These are phyloP conservation scores for Bisporella sp. DNA, from an alignment of 2,329 filamentous ascomycete genomes.

Conservation along the genomic window DNA sequence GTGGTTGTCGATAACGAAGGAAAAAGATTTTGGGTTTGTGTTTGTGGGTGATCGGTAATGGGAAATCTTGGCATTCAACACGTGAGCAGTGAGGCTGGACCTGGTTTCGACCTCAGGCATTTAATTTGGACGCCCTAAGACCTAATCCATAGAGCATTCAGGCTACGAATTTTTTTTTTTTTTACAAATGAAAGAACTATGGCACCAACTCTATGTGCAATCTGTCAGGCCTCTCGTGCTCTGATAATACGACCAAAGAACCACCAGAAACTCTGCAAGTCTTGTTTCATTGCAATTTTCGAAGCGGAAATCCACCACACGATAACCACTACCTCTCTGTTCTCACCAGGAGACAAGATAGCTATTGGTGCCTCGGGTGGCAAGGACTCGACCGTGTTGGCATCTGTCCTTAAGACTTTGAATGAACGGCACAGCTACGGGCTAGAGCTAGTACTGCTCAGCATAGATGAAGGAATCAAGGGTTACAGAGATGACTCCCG, in stretches of 20 bases:
- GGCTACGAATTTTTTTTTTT: no score
- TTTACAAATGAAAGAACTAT: slow-evolving; percentile 30
- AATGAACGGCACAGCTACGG: slow-evolving; percentile 87
- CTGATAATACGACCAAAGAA: slow-evolving; percentile 94
- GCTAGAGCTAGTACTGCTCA: slow-evolving; percentile 77
- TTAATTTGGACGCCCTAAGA: background rate
- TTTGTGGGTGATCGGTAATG: background rate
- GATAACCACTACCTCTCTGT: slow-evolving; percentile 74
- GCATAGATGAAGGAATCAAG: slow-evolving; percentile 95
- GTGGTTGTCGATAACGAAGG: slow-evolving; percentile 27
- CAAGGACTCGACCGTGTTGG: slow-evolving; percentile 94
- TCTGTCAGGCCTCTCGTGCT: slow-evolving; percentile 71
- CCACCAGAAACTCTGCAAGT: slow-evolving; percentile 83
- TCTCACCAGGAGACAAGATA: slow-evolving; percentile 74
- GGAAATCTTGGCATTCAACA: no score
- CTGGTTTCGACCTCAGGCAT: background rate
- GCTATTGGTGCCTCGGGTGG: slow-evolving; percentile 95
- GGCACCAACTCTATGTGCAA: slow-evolving; percentile 69
- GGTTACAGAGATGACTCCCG: slow-evolving; percentile 92
- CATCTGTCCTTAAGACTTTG: slow-evolving; percentile 87
- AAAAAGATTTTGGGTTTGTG: slow-evolving; percentile 17
- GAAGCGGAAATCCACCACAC: slow-evolving; percentile 93
- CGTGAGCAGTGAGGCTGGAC: no score
- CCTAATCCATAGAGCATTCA: no score
- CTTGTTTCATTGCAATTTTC: slow-evolving; percentile 81